Evolutionary conservation across 83 land plant species (phyloP).

Genomic region (Picea abies): DNA sequence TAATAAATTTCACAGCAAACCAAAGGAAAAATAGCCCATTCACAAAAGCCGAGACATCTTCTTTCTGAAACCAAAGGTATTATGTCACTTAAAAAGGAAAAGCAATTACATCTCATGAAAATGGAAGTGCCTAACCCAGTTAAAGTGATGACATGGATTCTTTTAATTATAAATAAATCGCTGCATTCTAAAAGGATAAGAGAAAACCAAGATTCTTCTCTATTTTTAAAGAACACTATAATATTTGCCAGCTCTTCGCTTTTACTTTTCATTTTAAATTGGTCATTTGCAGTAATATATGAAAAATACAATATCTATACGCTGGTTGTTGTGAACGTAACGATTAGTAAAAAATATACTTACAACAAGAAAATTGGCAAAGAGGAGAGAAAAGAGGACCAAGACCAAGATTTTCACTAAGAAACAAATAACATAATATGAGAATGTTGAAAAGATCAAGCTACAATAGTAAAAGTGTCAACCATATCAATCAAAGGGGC

Average conservation of each 20-base stretch:
- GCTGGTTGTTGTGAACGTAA: background rate
- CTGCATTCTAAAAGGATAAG: no score
- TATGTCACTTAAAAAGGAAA: background rate
- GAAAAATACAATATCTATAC: background rate
- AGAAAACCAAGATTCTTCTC: background rate
- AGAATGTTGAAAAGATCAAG: background rate
- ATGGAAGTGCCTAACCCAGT: no score
- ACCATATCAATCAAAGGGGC: background rate
- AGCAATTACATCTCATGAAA: no score
- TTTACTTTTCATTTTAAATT: background rate
- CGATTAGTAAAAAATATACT: background rate
- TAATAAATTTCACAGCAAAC: background rate
- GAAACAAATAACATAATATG: background rate
- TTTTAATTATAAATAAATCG: background rate
- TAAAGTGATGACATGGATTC: background rate
- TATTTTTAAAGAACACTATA: constrained; percentile 4
- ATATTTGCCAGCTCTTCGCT: background rate
- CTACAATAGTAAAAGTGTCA: background rate
- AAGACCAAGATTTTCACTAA: background rate
- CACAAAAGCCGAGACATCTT: background rate
- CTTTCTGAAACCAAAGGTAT: background rate
- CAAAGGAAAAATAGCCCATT: background rate
- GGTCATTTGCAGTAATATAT: background rate
- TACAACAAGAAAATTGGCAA: background rate
- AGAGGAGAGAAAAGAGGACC: background rate